These are phyloP conservation scores for Furcasterigmium sp. DNA, from an alignment of 2,329 filamentous ascomycete species.

Conservation along the genomic window DNA sequence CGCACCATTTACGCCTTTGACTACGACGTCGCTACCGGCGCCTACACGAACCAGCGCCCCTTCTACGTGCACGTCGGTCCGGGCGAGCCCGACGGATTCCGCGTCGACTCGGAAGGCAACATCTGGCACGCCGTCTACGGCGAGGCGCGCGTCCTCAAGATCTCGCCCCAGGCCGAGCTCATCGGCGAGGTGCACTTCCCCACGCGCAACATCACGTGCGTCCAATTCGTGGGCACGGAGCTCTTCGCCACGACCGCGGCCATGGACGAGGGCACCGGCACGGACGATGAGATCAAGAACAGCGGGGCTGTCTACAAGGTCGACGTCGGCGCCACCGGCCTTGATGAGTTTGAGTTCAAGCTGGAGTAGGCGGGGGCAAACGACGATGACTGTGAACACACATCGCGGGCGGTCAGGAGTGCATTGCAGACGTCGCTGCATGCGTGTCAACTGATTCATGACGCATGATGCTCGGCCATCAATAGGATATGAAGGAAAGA, in stretches of 20 bases:
- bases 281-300: constrained; percentile 51
- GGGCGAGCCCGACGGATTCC: constrained; percentile 77
- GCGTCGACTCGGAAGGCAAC: constrained; percentile 77
- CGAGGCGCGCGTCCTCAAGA: constrained; percentile 67
- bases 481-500: background rate
- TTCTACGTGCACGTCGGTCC: constrained; percentile 66
- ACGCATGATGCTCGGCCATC: background rate
- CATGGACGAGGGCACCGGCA: constrained; percentile 59
- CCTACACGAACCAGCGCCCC: constrained; percentile 61
- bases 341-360: constrained; percentile 60
- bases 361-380: constrained; percentile 26
- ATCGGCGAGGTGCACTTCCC: constrained; percentile 72
- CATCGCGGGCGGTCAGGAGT: too few relatives aligned
- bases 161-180: constrained; percentile 63
- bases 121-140: constrained; percentile 88
- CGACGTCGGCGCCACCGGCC: constrained; percentile 67
- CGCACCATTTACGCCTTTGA: constrained; percentile 69
- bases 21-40: constrained; percentile 60
- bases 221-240: constrained; percentile 68
- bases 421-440: too few relatives aligned
- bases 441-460: background rate
- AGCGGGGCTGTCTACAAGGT: constrained; percentile 71
- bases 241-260: constrained; percentile 75
- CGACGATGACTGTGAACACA: too few relatives aligned
- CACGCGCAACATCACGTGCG: constrained; percentile 75